Evolutionary conservation across 495 filamentous ascomycete species (phyloP).

Genomic region (Talaromyces borbonicus): DNA sequence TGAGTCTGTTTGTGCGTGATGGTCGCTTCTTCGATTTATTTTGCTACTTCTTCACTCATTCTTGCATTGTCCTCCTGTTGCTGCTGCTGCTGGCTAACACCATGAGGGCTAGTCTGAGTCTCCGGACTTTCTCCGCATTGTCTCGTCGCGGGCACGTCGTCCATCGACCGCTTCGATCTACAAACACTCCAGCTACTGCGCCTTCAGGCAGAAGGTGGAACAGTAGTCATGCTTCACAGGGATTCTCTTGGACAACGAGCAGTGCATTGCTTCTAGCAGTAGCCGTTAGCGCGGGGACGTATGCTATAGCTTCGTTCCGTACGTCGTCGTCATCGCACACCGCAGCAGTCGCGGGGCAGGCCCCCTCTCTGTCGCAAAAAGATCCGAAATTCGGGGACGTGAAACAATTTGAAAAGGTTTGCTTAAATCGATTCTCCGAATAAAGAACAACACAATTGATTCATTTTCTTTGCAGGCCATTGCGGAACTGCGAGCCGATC

Average conservation of each 20-base stretch:
- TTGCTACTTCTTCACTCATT: not conserved
- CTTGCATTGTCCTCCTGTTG: not conserved
- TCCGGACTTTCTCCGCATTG: slow-evolving; percentile 5
- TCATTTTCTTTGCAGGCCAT: slow-evolving; percentile 39
- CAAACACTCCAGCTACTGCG: not conserved
- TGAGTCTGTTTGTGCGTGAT: too few species aligned
- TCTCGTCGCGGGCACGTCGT: slow-evolving; percentile 19
- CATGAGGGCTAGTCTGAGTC: slow-evolving; percentile 1
- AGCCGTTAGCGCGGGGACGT: slow-evolving; percentile 26
- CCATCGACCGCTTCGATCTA: slow-evolving; percentile 3
- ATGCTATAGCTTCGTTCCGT: slow-evolving; percentile 9
- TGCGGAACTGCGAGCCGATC: slow-evolving; percentile 43
- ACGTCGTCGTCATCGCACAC: not conserved
- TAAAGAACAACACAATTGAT: too few species aligned
- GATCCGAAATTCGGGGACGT: slow-evolving; percentile 29
- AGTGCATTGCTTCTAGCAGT: slow-evolving; percentile 24
- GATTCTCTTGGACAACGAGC: slow-evolving; percentile 21
- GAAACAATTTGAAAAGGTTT: slow-evolving; percentile 37
- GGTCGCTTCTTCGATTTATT: not conserved
- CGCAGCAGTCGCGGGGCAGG: too few species aligned
- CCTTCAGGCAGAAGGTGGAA: not conserved
- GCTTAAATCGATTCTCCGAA: too few species aligned
- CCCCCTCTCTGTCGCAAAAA: too few species aligned
- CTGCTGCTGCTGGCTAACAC: not conserved
- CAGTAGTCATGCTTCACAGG: slow-evolving; percentile 1